These are phyloP conservation scores for Colletotrichum sidae DNA, from an alignment of 2,329 filamentous ascomycete genomes.

Conservation along the genomic window DNA sequence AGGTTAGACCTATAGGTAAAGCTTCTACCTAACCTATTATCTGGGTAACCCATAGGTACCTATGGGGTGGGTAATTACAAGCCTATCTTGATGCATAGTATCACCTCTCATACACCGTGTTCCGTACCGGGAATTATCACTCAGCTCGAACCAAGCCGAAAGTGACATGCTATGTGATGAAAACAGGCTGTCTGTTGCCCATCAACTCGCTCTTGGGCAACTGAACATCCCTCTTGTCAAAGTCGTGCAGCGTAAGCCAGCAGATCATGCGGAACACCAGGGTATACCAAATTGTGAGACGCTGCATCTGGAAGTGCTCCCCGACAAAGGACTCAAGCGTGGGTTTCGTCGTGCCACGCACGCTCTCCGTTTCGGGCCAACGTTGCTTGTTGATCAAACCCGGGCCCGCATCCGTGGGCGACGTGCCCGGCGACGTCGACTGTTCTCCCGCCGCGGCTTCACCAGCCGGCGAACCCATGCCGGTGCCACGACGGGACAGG, in stretches of 20 bases:
- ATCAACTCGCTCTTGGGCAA: slow-evolving; percentile 47
- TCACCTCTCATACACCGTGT: no score
- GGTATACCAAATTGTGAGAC: slow-evolving; percentile 45
- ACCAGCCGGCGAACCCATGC: neutral
- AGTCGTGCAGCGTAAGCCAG: slow-evolving; percentile 52
- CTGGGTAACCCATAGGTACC: no score
- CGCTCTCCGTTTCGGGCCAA: no score
- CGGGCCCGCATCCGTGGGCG: neutral
- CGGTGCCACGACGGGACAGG: no score
- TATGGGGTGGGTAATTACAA: no score
- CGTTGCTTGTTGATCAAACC: neutral
- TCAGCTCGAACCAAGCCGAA: no score
- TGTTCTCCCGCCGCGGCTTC: neutral
- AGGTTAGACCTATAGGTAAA: no score
- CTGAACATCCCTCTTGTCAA: slow-evolving; percentile 49
- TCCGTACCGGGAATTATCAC: no score
- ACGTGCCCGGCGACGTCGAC: neutral
- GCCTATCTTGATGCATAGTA: no score
- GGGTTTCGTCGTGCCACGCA: no score
- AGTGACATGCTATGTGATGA: slow-evolving; percentile 39
- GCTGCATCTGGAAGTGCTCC: slow-evolving; percentile 1
- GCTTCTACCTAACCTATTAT: no score
- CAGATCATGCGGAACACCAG: slow-evolving; percentile 52
- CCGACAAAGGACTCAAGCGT: neutral
- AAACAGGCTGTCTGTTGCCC: slow-evolving; percentile 50